phyloP scores from a whole-genome alignment of 1,139 yeast genomes.

The Kluyveromyces marxianus region DNA sequence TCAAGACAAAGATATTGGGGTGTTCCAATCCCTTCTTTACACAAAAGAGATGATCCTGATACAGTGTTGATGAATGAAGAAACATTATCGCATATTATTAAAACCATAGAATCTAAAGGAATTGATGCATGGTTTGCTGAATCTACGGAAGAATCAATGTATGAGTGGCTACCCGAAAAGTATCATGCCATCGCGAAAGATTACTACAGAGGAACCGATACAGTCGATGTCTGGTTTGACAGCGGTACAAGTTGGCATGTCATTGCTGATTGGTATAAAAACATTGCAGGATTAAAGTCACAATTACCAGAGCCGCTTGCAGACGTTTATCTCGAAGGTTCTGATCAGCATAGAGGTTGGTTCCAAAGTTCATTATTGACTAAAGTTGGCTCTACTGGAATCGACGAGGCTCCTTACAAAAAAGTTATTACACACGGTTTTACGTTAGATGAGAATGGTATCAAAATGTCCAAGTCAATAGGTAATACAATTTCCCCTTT shows the following conservation, averaged over 20 bases:
- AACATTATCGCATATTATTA: conserved; percentile 29
- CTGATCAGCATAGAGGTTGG: conserved; percentile 99
- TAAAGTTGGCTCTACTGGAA: conserved; percentile 45
- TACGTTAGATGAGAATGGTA: conserved; percentile 74
- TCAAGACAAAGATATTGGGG: conserved; percentile 99
- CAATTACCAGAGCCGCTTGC: conserved; percentile 39
- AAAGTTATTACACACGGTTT: conserved; percentile 88
- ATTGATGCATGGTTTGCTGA: conserved; percentile 75
- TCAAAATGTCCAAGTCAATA: conserved; percentile 88
- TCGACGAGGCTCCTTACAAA: conserved; percentile 57
- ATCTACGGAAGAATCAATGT: conserved; percentile 39
- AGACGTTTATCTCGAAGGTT: conserved; percentile 84
- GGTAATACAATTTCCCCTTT: conserved; percentile 75
- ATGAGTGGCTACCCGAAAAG: conserved; percentile 66
- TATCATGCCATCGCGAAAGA: conserved; percentile 34
- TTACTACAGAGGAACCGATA: conserved; percentile 67
- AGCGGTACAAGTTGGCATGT: conserved; percentile 92
- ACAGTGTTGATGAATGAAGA: conserved; percentile 27
- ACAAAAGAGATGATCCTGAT: conserved; percentile 42
- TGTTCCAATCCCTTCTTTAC: conserved; percentile 88
- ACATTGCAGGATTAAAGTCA: conserved; percentile 22
- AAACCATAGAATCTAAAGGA: conserved; percentile 35
- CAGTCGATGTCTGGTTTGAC: conserved; percentile 99
- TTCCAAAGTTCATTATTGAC: conserved; percentile 89
- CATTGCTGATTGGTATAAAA: conserved; percentile 37